Percentiles rank a stretch among this genome's conserved stretches.
These are phyloP conservation scores for Aureobasidium lini DNA, from an alignment of 2,329 filamentous ascomycete genomes.

Conservation along the genomic window DNA sequence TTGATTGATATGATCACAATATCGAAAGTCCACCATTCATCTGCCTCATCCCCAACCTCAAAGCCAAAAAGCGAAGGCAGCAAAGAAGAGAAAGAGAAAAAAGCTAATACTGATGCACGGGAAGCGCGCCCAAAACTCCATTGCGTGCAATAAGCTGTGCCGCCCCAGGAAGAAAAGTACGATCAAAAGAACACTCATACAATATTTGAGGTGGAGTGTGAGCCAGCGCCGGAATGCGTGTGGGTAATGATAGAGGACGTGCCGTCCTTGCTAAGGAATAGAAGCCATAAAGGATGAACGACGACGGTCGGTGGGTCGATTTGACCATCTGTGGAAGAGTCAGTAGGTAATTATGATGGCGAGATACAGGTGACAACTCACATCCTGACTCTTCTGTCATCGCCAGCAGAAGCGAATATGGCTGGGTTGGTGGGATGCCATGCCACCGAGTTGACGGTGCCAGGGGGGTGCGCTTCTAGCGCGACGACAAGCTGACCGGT, in stretches of 20 bases:
- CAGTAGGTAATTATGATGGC: not conserved
- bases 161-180: not conserved
- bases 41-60: not conserved
- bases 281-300: constrained; percentile 1
- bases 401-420: constrained; percentile 85
- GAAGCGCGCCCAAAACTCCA: not conserved
- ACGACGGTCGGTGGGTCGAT: not conserved
- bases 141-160: not conserved
- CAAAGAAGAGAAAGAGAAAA: not conserved
- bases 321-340: not conserved
- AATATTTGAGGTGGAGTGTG: not conserved
- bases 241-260: not conserved
- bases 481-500: constrained; percentile 69
- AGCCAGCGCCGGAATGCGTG: not conserved
- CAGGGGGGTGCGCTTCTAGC: constrained; percentile 64
- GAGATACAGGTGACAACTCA: constrained; percentile 43
- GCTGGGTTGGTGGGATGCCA: constrained; percentile 81
- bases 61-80: not conserved
- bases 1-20: not conserved
- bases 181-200: not conserved
- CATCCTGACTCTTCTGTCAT: constrained; percentile 81
- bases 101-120: not conserved
- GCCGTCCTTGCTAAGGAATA: not conserved
- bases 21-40: not conserved
- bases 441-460: constrained; percentile 75